Percentiles rank a stretch among this genome's conserved stretches.
These are phyloP conservation scores for Trametes coccinea DNA, from an alignment of 768 basidiomycete genomes.

Conservation along the genomic window DNA sequence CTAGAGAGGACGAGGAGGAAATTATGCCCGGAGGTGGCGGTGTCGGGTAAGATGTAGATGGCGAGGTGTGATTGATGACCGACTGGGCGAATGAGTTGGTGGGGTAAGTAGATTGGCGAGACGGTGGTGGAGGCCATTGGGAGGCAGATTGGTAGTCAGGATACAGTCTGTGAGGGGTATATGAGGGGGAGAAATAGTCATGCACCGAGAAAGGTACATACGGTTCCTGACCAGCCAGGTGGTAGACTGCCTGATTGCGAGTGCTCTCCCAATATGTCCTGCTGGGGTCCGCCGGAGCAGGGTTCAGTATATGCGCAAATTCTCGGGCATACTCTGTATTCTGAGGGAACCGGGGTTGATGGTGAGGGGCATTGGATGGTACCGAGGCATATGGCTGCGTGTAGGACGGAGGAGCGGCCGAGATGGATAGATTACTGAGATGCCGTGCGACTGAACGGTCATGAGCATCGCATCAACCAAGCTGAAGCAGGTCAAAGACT, in stretches of 20 bases:
- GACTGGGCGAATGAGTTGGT: slow-evolving; percentile 62
- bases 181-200: not conserved
- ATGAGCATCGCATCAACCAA: slow-evolving; percentile 23
- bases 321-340: slow-evolving; percentile 73
- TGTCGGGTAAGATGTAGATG: slow-evolving; percentile 69
- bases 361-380: slow-evolving; percentile 20
- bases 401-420: slow-evolving; percentile 63
- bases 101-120: slow-evolving; percentile 52
- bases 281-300: slow-evolving; percentile 45
- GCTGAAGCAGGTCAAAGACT: not conserved
- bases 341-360: slow-evolving; percentile 48
- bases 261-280: slow-evolving; percentile 65
- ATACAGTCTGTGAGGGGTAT: slow-evolving; percentile 19
- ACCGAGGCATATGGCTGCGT: slow-evolving; percentile 52
- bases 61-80: slow-evolving; percentile 60
- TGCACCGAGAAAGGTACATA: slow-evolving; percentile 14
- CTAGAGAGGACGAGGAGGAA: slow-evolving; percentile 73
- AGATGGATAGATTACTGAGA: slow-evolving; percentile 57
- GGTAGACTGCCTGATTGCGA: slow-evolving; percentile 59
- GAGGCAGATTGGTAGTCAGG: slow-evolving; percentile 35
- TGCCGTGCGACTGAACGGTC: slow-evolving; percentile 59
- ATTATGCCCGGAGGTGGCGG: slow-evolving; percentile 64
- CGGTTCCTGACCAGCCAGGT: slow-evolving; percentile 52
- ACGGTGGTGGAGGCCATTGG: slow-evolving; percentile 43
- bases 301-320: slow-evolving; percentile 53